Percentiles rank a stretch among this genome's conserved stretches.
Evolutionary conservation across 1,139 yeast genomes (phyloP).

Genomic region (Taiozyma sp.): DNA sequence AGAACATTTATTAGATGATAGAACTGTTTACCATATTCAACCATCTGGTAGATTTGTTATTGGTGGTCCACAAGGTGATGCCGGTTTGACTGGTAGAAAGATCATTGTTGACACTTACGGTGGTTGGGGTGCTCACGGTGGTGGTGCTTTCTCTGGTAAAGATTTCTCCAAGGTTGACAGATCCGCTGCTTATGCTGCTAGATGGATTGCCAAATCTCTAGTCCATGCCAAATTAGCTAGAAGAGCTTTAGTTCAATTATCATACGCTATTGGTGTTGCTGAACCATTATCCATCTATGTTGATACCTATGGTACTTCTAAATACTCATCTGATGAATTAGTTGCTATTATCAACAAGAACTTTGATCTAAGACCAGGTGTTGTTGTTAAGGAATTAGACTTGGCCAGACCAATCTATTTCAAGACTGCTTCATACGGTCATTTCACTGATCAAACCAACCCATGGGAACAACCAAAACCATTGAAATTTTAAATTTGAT

Average conservation of each 20-base stretch:
- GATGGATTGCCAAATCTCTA: slow-evolving; percentile 99
- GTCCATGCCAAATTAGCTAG: slow-evolving; percentile 93
- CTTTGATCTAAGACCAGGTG: slow-evolving; percentile 99
- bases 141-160: slow-evolving; percentile 99
- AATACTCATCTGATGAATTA: slow-evolving; percentile 82
- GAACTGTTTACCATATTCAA: slow-evolving; percentile 96
- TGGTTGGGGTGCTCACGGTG: slow-evolving; percentile 99
- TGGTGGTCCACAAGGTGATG: slow-evolving; percentile 99
- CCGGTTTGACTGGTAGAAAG: slow-evolving; percentile 99
- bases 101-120: slow-evolving; percentile 99
- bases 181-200: slow-evolving; percentile 99
- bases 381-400: slow-evolving; percentile 91
- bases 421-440: slow-evolving; percentile 99
- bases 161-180: slow-evolving; percentile 99
- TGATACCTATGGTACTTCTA: slow-evolving; percentile 97
- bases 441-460: slow-evolving; percentile 98
- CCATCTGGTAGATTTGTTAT: slow-evolving; percentile 99
- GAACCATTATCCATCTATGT: slow-evolving; percentile 98
- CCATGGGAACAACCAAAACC: slow-evolving; percentile 98
- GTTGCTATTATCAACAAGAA: slow-evolving; percentile 87
- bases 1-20: slow-evolving; percentile 83
- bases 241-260: slow-evolving; percentile 97
- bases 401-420: slow-evolving; percentile 98
- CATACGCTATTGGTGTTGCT: slow-evolving; percentile 99
- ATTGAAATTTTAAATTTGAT: slow-evolving; percentile 57